These are phyloP conservation scores for Tylopilus felleus DNA, from an alignment of 768 basidiomycete species.

Conservation along the genomic window DNA sequence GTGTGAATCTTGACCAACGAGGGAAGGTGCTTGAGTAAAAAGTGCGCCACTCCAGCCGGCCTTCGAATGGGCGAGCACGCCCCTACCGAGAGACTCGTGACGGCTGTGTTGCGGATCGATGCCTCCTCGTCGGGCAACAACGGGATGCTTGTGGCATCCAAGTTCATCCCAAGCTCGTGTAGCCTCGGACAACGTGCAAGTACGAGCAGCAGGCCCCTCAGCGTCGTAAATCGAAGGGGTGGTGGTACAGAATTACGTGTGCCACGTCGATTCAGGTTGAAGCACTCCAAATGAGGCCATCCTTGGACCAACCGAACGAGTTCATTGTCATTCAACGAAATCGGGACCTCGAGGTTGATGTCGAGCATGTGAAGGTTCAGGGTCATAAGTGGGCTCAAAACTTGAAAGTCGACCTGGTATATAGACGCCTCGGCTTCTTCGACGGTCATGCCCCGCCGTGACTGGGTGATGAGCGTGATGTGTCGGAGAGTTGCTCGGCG, in stretches of 20 bases:
- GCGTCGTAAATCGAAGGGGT: not conserved
- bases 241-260: not conserved
- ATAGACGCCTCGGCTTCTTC: no score
- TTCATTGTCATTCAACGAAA: not conserved
- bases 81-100: not conserved
- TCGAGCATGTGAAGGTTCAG: not conserved
- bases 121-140: not conserved
- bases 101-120: not conserved
- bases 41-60: not conserved
- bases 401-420: not conserved
- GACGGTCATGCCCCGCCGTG: no score
- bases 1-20: not conserved
- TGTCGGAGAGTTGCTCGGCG: constrained; percentile 1
- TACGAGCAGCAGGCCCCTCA: constrained; percentile 2
- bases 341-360: not conserved
- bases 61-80: not conserved
- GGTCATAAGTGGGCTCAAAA: not conserved
- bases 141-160: constrained; percentile 5
- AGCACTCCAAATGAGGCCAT: constrained; percentile 3
- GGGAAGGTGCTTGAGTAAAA: constrained; percentile 4
- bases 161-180: not conserved
- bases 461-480: no score
- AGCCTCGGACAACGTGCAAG: not conserved
- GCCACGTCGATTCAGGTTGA: not conserved
- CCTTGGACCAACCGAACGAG: not conserved